These are phyloP conservation scores for Xylaria sp. DNA, from an alignment of 2,329 filamentous ascomycete species.

Conservation along the genomic window DNA sequence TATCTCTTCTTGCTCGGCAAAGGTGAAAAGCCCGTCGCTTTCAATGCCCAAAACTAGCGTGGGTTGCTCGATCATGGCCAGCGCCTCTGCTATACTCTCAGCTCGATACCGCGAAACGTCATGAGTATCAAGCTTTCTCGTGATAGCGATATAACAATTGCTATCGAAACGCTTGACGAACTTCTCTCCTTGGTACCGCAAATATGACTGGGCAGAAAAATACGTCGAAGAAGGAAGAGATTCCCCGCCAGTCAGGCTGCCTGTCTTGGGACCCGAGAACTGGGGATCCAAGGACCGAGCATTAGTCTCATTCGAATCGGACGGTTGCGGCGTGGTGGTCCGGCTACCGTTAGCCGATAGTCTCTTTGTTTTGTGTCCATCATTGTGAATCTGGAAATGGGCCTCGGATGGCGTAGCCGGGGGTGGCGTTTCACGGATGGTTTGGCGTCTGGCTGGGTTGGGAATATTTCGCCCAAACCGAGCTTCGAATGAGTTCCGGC, in stretches of 20 bases:
- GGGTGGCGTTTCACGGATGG: constrained; percentile 72
- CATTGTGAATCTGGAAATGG: constrained; percentile 83
- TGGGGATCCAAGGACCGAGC: constrained; percentile 62
- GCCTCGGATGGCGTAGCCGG: constrained; percentile 69
- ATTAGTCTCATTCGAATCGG: constrained; percentile 32
- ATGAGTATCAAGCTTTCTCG: constrained; percentile 95
- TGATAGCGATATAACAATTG: constrained; percentile 99
- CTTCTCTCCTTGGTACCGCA: constrained; percentile 94
- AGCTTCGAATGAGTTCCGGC: constrained; percentile 94
- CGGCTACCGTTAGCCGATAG: constrained; percentile 56
- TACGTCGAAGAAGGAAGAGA: constrained; percentile 73
- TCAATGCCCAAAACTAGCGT: constrained; percentile 92
- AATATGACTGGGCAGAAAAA: constrained; percentile 96
- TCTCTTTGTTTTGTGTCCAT: constrained; percentile 72
- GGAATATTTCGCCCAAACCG: constrained; percentile 93
- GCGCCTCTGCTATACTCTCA: constrained; percentile 71
- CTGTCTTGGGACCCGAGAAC: constrained; percentile 68
- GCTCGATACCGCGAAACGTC: constrained; percentile 84
- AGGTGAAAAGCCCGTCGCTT: constrained; percentile 94
- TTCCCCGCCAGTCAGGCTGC: constrained; percentile 58
- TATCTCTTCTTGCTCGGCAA: constrained; percentile 93
- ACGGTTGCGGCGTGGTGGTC: constrained; percentile 31
- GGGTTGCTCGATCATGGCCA: constrained; percentile 85
- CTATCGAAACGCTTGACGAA: constrained; percentile 97
- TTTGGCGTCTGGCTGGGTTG: constrained; percentile 81